Conservation (phyloP, 2,329 filamentous ascomycete genomes). For the Calonectria pseudoturangicola region DNA sequence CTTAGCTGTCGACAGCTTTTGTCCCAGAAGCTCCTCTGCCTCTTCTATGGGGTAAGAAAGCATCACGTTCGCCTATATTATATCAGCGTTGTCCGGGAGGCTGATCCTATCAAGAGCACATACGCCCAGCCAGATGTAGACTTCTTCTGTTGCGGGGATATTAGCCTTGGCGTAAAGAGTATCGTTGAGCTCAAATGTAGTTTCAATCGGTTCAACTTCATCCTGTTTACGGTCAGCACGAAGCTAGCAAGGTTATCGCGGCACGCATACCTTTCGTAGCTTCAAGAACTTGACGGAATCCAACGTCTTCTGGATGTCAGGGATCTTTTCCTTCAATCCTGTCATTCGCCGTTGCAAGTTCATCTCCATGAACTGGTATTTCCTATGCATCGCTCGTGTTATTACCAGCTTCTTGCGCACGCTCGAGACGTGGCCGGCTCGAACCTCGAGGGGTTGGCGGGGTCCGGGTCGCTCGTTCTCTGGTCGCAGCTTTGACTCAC, state of each 20-base stretch:
- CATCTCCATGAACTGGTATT: constrained; percentile 99
- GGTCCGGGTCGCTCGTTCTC: constrained; percentile 33
- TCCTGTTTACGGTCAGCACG: constrained; percentile 59
- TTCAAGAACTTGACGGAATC: constrained; percentile 93
- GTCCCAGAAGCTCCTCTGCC: constrained; percentile 84
- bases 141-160: constrained; percentile 89
- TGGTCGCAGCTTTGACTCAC: constrained; percentile 68
- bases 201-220: constrained; percentile 84
- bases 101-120: constrained; percentile 3
- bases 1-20: constrained; percentile 87
- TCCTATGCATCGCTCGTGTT: constrained; percentile 72
- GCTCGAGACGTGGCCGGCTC: constrained; percentile 37
- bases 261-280: constrained; percentile 77
- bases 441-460: constrained; percentile 22
- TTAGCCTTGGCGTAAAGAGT: constrained; percentile 93
- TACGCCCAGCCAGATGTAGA: constrained; percentile 97
- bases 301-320: constrained; percentile 96
- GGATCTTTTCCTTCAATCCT: constrained; percentile 94
- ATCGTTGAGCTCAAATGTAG: constrained; percentile 97
- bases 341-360: constrained; percentile 90
- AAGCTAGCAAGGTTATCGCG: background rate
- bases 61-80: constrained; percentile 91
- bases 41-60: constrained; percentile 93
- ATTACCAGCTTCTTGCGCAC: constrained; percentile 41
- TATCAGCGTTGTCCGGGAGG: constrained; percentile 50